phyloP scores from a whole-genome alignment of 1,139 yeast species.

The Taiozyma sp. region DNA sequence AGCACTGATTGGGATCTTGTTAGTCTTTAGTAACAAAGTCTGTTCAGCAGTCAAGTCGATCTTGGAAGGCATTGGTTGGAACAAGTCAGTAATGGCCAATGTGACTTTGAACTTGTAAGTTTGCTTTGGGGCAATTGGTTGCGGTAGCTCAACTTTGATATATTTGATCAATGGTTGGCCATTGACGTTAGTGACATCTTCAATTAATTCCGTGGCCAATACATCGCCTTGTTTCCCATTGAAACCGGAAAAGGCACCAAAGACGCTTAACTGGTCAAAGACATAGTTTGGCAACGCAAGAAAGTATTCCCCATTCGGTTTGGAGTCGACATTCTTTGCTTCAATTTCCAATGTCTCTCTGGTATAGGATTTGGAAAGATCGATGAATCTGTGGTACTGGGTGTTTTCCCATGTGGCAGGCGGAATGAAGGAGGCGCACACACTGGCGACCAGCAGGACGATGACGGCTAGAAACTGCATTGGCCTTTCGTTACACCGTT shows the following conservation, averaged over 20 bases:
- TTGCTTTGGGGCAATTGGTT: slow-evolving; percentile 63
- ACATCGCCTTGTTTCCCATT: slow-evolving; percentile 26
- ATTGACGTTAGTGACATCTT: slow-evolving; percentile 24
- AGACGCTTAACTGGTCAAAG: slow-evolving; percentile 42
- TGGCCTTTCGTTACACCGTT: not conserved
- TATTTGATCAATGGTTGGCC: slow-evolving; percentile 26
- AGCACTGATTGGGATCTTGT: slow-evolving; percentile 55
- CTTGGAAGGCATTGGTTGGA: slow-evolving; percentile 59
- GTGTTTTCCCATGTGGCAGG: slow-evolving; percentile 31
- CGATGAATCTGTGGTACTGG: slow-evolving; percentile 41
- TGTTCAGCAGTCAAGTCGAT: slow-evolving; percentile 62
- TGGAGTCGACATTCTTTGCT: slow-evolving; percentile 51
- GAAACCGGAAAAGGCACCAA: slow-evolving; percentile 29
- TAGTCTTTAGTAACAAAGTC: slow-evolving; percentile 46
- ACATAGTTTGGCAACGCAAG: slow-evolving; percentile 43
- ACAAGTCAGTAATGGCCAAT: slow-evolving; percentile 42
- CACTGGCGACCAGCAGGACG: not conserved
- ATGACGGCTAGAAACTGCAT: not conserved
- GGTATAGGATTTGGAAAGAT: slow-evolving; percentile 60
- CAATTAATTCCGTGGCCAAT: slow-evolving; percentile 29
- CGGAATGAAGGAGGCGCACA: slow-evolving; percentile 18
- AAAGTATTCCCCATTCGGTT: slow-evolving; percentile 51
- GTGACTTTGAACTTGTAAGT: slow-evolving; percentile 46
- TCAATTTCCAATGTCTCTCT: slow-evolving; percentile 55
- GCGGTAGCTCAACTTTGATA: slow-evolving; percentile 49